phyloP scores from a whole-genome alignment of 768 basidiomycete species.

The Mycena amicta region DNA sequence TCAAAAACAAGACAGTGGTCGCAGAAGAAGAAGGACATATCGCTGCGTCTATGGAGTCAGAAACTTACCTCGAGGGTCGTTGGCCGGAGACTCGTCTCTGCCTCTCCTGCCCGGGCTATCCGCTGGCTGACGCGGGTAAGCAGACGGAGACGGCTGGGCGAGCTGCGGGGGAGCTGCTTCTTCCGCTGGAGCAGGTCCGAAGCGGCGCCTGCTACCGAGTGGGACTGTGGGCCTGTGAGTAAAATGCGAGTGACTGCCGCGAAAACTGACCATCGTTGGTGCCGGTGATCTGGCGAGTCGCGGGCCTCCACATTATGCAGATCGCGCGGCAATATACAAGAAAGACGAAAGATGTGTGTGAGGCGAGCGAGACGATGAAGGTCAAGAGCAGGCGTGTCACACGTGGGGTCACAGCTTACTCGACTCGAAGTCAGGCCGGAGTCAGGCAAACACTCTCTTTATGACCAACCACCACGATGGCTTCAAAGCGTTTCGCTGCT shows the following conservation, averaged over 20 bases:
- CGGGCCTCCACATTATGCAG: conserved; percentile 93
- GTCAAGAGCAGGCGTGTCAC: conserved; percentile 31
- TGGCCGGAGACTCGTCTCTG: conserved; percentile 67
- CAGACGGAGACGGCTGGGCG: conserved; percentile 85
- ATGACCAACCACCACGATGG: conserved; percentile 29
- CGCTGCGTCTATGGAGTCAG: conserved; percentile 30
- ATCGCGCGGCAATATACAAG: conserved; percentile 39
- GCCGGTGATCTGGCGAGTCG: conserved; percentile 86
- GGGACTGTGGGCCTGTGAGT: conserved; percentile 54
- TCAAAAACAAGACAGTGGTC: conserved; percentile 33
- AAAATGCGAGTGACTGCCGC: neutral
- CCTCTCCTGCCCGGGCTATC: conserved; percentile 62
- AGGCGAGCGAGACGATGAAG: conserved; percentile 31
- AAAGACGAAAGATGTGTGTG: conserved; percentile 24
- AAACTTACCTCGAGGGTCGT: conserved; percentile 75
- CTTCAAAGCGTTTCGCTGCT: conserved; percentile 41
- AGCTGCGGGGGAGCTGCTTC: conserved; percentile 82
- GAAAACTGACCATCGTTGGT: conserved; percentile 78
- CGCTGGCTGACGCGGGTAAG: conserved; percentile 69
- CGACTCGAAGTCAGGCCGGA: neutral
- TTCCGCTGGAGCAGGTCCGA: conserved; percentile 85
- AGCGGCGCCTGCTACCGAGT: conserved; percentile 85
- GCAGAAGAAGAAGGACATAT: conserved; percentile 22
- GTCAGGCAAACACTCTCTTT: neutral
- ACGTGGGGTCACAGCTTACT: neutral